phyloP scores from a whole-genome alignment of 2,329 filamentous ascomycete genomes.

The Ophiostoma himal-ulmi region DNA sequence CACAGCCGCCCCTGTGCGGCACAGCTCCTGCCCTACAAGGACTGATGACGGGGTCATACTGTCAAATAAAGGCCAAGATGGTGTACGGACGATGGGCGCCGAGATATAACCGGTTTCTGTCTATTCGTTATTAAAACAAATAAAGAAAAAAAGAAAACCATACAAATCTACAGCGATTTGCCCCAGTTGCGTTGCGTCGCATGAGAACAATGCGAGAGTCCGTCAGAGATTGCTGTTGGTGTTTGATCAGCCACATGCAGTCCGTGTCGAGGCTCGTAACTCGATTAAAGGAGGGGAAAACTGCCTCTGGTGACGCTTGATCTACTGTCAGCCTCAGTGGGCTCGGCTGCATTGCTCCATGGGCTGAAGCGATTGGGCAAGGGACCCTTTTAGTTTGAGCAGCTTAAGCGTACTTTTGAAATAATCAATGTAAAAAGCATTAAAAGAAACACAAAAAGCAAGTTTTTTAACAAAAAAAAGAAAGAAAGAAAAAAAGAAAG shows the following conservation, averaged over 20 bases:
- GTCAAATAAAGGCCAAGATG: background rate
- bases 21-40: constrained; percentile 8
- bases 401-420: background rate
- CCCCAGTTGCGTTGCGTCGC: background rate
- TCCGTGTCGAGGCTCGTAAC: background rate
- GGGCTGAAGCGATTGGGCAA: constrained; percentile 7
- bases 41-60: background rate
- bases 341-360: constrained; percentile 7
- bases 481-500: no score
- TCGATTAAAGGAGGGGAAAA: background rate
- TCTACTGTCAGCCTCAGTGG: constrained; percentile 6
- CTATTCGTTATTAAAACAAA: background rate
- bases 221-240: background rate
- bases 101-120: constrained; percentile 1
- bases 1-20: background rate
- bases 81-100: background rate
- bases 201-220: background rate
- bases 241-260: background rate
- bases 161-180: background rate
- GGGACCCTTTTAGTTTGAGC: background rate
- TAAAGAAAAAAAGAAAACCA: background rate
- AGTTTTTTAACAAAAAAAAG: no score
- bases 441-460: background rate
- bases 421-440: background rate
- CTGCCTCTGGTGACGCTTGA: background rate